Evolutionary conservation across 306 rosid species (phyloP), one percentile per base, ranked within the genome.

Genomic region (Vachellia pachyceras): DNA sequence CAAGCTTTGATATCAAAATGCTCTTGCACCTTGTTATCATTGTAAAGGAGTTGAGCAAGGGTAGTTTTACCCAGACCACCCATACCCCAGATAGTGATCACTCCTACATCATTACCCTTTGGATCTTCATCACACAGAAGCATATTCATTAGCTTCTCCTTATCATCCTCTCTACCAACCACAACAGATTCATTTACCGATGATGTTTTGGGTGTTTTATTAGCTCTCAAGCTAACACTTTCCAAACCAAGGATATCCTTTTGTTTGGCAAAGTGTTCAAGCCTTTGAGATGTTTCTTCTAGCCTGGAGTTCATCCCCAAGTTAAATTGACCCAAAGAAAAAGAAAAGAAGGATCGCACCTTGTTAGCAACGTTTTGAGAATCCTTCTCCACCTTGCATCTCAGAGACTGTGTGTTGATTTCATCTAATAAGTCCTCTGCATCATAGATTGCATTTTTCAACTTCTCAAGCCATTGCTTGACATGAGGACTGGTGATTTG

Each of bases 61-160:
- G 89, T 81, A 3, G 89, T 83, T 78, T 88, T 88, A 0, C 91
- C 91, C 20, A 88, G 36, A 35, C 86, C 82, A 0, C 79, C 86
- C 79, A 83, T 78, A 20, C 82, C 85, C 5, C 42, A 55, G 12
- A 82, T 72, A 29, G 85, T 23, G 10, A 82, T 11, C 8, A 82
- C 83, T 14, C 49, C 76, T 42, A 83, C 77, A 23, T 25, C 11
- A 55, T 69, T 55, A 57, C n/a, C 13, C 0, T 9, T 55, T 13
- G 49, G 49, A 54, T 71, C 78, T 18, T 58, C 77, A 68, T 76
- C 88, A 45, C 42, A 63, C 12, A 86, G 11, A 29, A 79, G 63
- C 73, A 69, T 22, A 40, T 25, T 58, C 11, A 84, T 3, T 11
- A 86, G 77, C 52, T 29, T 45, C 36, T 82, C 85, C 69, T 55